phyloP scores from a whole-genome alignment of 2,329 filamentous ascomycete species.

The Macrophomina tecta region DNA sequence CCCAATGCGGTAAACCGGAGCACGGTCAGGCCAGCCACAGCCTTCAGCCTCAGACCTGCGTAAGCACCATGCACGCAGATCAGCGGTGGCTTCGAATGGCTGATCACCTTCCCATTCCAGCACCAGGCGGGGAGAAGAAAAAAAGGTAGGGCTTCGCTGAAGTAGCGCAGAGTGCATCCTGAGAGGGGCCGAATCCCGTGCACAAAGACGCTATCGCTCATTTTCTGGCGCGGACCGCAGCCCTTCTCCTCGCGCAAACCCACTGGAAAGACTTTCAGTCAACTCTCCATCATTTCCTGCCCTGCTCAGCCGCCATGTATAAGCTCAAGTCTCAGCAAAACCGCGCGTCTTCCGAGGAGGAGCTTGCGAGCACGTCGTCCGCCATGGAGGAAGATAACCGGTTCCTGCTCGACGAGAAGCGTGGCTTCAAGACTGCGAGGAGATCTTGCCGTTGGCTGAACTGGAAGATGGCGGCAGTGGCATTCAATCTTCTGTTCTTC shows the following conservation, averaged over 20 bases:
- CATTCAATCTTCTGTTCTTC: neutral
- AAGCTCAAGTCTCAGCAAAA: neutral
- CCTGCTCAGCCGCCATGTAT: neutral
- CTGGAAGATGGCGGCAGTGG: neutral
- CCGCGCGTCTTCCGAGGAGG: neutral
- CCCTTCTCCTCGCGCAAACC: neutral
- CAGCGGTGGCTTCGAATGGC: too few species aligned
- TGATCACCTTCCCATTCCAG: too few species aligned
- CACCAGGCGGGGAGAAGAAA: too few species aligned
- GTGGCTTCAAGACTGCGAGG: neutral
- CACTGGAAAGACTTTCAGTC: neutral
- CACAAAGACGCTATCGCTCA: too few species aligned
- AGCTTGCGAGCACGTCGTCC: neutral
- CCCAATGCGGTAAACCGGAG: too few species aligned
- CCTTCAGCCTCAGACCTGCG: too few species aligned
- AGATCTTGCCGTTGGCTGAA: neutral
- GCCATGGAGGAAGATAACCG: constrained; percentile 6
- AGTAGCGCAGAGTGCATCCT: too few species aligned
- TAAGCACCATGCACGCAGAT: too few species aligned
- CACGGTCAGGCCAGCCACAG: too few species aligned
- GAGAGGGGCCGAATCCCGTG: too few species aligned
- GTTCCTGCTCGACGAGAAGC: constrained; percentile 1
- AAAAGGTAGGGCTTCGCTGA: too few species aligned
- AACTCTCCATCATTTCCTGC: neutral
- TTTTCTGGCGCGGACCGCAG: too few species aligned